A percentile compares a stretch with the other conserved stretches of the same genome.
These are phyloP conservation scores for Colletotrichum sp. DNA, from an alignment of 2,329 filamentous ascomycete species.

Conservation along the genomic window DNA sequence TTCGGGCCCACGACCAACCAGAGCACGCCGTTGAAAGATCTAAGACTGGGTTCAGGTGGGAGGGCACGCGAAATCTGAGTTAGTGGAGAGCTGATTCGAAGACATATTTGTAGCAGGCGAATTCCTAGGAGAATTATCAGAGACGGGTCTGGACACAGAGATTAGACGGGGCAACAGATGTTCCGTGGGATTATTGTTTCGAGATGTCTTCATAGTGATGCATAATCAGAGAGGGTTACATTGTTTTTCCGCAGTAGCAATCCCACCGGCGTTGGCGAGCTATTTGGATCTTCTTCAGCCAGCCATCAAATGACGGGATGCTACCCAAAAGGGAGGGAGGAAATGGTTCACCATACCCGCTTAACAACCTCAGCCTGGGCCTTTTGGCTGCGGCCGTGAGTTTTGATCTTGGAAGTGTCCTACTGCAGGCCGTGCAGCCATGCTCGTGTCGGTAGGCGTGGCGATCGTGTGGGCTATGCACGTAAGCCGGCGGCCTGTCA, in stretches of 20 bases:
- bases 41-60: slow-evolving; percentile 12
- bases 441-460: background rate
- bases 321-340: background rate
- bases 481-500: background rate
- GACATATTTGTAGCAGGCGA: background rate
- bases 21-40: slow-evolving; percentile 18
- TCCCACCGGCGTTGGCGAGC: background rate
- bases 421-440: background rate
- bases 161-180: background rate
- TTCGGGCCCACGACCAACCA: slow-evolving; percentile 28
- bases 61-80: background rate
- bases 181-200: background rate
- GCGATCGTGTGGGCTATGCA: background rate
- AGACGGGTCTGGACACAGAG: background rate
- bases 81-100: background rate
- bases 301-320: background rate
- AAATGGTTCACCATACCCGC: background rate
- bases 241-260: background rate
- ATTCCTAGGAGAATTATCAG: background rate
- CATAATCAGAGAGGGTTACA: too few species aligned
- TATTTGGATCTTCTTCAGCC: background rate
- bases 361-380: background rate
- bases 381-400: background rate
- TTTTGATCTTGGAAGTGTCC: background rate
- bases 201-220: background rate